Percentiles rank a stretch among this genome's conserved stretches.
Conservation (phyloP, 441 rosid genomes). For the California macrophylla region DNA sequence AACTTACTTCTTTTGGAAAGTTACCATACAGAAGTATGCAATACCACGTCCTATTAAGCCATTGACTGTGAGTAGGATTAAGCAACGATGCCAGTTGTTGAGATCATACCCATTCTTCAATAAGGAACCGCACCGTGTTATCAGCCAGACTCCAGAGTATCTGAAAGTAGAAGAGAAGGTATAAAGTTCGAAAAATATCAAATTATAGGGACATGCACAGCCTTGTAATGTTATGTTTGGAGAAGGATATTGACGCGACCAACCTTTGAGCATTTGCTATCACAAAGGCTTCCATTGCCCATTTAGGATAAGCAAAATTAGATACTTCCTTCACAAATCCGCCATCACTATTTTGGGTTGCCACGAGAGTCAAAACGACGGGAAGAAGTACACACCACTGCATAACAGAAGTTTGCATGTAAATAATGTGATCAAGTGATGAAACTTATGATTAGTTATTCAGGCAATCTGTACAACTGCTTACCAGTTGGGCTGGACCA, state of each 20-base stretch:
- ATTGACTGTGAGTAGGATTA: constrained; percentile 40
- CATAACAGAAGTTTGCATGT: constrained; percentile 11
- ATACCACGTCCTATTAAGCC: constrained; percentile 42
- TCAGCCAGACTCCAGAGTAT: constrained; percentile 84
- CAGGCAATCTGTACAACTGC: constrained; percentile 13
- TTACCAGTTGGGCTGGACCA: constrained; percentile 92
- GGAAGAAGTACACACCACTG: constrained; percentile 97
- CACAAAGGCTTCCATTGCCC: constrained; percentile 84
- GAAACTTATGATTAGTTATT: not conserved
- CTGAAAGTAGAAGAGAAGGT: constrained; percentile 26
- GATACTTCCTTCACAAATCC: constrained; percentile 32
- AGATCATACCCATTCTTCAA: constrained; percentile 49
- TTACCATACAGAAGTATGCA: constrained; percentile 64
- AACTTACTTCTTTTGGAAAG: constrained; percentile 51
- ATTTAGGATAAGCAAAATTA: constrained; percentile 62
- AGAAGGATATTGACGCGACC: constrained; percentile 2
- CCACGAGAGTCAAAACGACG: constrained; percentile 78
- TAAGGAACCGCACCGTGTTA: constrained; percentile 71
- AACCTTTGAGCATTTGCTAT: constrained; percentile 72
- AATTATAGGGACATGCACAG: not conserved
- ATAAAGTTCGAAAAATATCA: not conserved
- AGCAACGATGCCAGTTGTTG: constrained; percentile 48
- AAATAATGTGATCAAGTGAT: not conserved
- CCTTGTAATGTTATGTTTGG: not conserved
- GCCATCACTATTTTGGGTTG: constrained; percentile 40